Percentiles rank a stretch among this genome's conserved stretches.
Conservation (phyloP, 495 filamentous ascomycete genomes). For the Penicillium manginii region DNA sequence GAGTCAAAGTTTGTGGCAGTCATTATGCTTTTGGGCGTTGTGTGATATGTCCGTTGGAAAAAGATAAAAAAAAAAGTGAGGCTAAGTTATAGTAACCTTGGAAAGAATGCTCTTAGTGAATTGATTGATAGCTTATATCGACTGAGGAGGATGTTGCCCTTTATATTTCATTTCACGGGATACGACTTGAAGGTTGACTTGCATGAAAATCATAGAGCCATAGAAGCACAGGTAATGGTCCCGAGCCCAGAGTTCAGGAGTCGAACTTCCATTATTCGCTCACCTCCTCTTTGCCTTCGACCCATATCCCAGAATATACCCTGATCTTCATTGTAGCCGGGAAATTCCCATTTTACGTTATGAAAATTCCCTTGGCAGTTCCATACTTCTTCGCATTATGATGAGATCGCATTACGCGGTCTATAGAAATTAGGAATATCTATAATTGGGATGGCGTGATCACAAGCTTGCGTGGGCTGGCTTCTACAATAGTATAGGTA, state of each 20-base stretch:
- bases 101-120: background rate
- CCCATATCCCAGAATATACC: background rate
- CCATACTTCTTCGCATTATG: background rate
- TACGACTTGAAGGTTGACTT: background rate
- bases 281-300: background rate
- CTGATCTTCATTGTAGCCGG: background rate
- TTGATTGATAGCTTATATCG: background rate
- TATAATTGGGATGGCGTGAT: constrained; percentile 12
- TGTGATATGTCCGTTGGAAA: too few relatives aligned
- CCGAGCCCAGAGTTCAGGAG: background rate
- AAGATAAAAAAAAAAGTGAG: background rate
- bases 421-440: background rate
- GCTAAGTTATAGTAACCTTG: background rate
- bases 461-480: background rate
- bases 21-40: constrained; percentile 7
- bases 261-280: background rate
- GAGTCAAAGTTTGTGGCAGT: constrained; percentile 13
- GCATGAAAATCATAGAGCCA: background rate
- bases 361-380: constrained; percentile 7
- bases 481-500: background rate
- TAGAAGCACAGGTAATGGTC: background rate
- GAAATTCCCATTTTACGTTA: constrained; percentile 10
- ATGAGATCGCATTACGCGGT: background rate
- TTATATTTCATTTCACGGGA: background rate
- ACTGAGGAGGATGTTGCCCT: background rate